Evolutionary conservation across 2,329 filamentous ascomycete genomes (phyloP).

Genomic region (Colletotrichum lini): DNA sequence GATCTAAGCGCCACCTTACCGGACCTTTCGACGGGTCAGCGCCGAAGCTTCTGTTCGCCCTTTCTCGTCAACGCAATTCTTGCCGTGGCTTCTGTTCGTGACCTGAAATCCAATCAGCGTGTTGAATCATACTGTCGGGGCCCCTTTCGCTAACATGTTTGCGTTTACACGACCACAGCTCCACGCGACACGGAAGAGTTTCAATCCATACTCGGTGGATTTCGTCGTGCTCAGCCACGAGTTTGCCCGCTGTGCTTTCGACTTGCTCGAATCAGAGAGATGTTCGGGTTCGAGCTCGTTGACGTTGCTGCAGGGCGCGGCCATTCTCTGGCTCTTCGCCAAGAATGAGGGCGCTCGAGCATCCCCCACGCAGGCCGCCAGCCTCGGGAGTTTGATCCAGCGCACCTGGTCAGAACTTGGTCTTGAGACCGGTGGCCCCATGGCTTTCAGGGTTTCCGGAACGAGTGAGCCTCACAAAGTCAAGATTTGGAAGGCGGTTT

Average conservation of each 20-base stretch:
- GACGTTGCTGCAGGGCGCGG: slow-evolving; percentile 42
- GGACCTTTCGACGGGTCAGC: neutral
- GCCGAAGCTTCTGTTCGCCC: slow-evolving; percentile 43
- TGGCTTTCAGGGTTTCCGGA: neutral
- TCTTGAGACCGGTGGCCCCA: neutral
- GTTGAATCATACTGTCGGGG: too few species aligned
- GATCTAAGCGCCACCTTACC: slow-evolving; percentile 26
- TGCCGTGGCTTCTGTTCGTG: slow-evolving; percentile 43
- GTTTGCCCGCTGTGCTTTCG: slow-evolving; percentile 23
- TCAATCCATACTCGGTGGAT: neutral
- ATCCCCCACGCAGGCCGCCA: neutral
- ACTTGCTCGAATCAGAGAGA: slow-evolving; percentile 19
- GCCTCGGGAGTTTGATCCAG: neutral
- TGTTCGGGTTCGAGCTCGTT: slow-evolving; percentile 14
- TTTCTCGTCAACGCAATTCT: slow-evolving; percentile 46
- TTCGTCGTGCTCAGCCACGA: neutral
- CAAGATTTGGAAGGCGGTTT: slow-evolving; percentile 34
- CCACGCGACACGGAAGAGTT: slow-evolving; percentile 9
- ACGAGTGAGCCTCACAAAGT: neutral
- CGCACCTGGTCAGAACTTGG: slow-evolving; percentile 11
- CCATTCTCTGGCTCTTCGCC: slow-evolving; percentile 41
- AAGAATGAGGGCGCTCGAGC: neutral
- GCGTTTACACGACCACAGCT: slow-evolving; percentile 1
- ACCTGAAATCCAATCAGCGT: too few species aligned
- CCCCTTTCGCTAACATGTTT: neutral